Conservation (phyloP, 1,284 basidiomycete species). For the Vanrija humicola region DNA sequence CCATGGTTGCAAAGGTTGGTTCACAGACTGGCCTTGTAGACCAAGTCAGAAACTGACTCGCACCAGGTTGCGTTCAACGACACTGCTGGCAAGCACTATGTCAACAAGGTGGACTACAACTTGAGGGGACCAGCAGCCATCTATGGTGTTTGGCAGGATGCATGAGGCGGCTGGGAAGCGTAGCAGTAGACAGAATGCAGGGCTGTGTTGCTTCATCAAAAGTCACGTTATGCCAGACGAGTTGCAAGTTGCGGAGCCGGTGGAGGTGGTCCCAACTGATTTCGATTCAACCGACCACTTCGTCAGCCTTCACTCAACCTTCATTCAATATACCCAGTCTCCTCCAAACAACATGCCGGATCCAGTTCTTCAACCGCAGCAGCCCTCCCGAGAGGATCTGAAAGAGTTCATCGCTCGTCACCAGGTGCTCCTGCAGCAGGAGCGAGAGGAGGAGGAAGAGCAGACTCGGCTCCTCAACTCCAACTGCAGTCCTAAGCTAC, state of each 20-base stretch:
- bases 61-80: slow-evolving; percentile 34
- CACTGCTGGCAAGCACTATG: slow-evolving; percentile 37
- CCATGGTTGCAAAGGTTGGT: slow-evolving; percentile 76
- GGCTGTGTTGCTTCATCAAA: not conserved
- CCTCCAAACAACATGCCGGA: not conserved
- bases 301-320: no score
- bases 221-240: not conserved
- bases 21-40: not conserved
- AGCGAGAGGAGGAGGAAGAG: slow-evolving; percentile 77
- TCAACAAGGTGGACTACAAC: slow-evolving; percentile 49
- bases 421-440: slow-evolving; percentile 61
- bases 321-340: not conserved
- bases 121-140: slow-evolving; percentile 43
- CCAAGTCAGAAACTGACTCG: slow-evolving; percentile 2
- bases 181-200: slow-evolving; percentile 3
- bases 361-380: slow-evolving; percentile 11
- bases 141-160: slow-evolving; percentile 30
- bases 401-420: slow-evolving; percentile 68
- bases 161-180: not conserved
- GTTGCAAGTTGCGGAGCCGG: not conserved
- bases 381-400: slow-evolving; percentile 43
- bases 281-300: not conserved
- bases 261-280: not conserved
- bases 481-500: slow-evolving; percentile 74
- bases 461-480: slow-evolving; percentile 74